Evolutionary conservation across 1,284 basidiomycete genomes (phyloP).

Genomic region (Peniophora sp.): DNA sequence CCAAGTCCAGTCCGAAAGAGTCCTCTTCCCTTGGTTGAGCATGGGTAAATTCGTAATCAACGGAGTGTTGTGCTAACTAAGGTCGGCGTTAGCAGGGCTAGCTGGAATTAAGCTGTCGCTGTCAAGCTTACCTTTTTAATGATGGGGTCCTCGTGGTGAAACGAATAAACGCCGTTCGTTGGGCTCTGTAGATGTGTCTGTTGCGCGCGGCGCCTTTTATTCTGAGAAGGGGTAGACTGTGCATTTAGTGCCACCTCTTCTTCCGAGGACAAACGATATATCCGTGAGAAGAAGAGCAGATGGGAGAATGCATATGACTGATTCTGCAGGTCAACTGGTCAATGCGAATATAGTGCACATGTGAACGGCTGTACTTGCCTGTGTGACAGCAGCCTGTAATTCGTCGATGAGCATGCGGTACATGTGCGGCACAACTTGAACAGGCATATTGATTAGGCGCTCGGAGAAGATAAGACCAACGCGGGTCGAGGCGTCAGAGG

Average conservation of each 20-base stretch:
- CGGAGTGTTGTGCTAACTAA: slow-evolving; percentile 53
- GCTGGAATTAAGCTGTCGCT: background rate
- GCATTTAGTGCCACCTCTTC: slow-evolving; percentile 43
- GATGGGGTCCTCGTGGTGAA: slow-evolving; percentile 82
- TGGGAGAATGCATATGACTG: slow-evolving; percentile 66
- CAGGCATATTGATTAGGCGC: slow-evolving; percentile 87
- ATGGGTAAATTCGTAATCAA: slow-evolving; percentile 63
- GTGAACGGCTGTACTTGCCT: slow-evolving; percentile 34
- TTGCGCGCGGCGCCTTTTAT: slow-evolving; percentile 26
- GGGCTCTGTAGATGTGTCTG: slow-evolving; percentile 19
- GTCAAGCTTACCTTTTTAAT: slow-evolving; percentile 57
- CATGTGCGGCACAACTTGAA: slow-evolving; percentile 84
- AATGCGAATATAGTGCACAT: background rate
- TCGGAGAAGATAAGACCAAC: slow-evolving; percentile 82
- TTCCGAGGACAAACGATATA: slow-evolving; percentile 57
- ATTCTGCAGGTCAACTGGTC: slow-evolving; percentile 31
- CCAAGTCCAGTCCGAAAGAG: slow-evolving; percentile 74
- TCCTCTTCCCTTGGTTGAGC: slow-evolving; percentile 60
- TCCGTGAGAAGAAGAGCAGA: slow-evolving; percentile 67
- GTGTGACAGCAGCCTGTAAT: slow-evolving; percentile 58
- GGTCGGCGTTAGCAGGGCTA: background rate
- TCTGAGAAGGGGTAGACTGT: slow-evolving; percentile 25
- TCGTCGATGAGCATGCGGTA: slow-evolving; percentile 83
- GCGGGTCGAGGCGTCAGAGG: slow-evolving; percentile 31
- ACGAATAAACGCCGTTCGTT: slow-evolving; percentile 53